A percentile compares a stretch with the other conserved stretches of the same genome.
Evolutionary conservation across 768 basidiomycete species (phyloP).

Genomic region (Termitomyces sp.): DNA sequence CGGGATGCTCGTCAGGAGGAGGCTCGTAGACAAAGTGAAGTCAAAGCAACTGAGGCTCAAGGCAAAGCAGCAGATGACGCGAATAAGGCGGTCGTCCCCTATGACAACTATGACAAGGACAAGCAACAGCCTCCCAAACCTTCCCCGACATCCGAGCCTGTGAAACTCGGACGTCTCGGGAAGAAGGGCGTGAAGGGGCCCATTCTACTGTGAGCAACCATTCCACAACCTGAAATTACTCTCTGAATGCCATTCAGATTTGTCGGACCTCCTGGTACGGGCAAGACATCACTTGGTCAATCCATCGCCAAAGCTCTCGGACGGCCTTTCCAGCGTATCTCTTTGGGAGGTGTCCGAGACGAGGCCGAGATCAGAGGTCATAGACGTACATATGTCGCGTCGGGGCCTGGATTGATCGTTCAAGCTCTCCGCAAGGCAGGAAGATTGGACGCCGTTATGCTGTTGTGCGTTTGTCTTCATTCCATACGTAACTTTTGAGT

Average conservation of each 20-base stretch:
- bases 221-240: not conserved
- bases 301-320: slow-evolving; percentile 80
- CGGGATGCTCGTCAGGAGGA: slow-evolving; percentile 28
- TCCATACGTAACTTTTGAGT: not conserved
- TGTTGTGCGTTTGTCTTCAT: slow-evolving; percentile 39
- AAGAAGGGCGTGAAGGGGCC: slow-evolving; percentile 61
- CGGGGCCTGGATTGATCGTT: slow-evolving; percentile 78
- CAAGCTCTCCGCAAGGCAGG: slow-evolving; percentile 85
- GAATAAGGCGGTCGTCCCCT: slow-evolving; percentile 25
- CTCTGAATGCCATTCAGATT: slow-evolving; percentile 42
- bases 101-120: slow-evolving; percentile 17
- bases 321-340: slow-evolving; percentile 88
- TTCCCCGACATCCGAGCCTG: slow-evolving; percentile 6
- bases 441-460: slow-evolving; percentile 70
- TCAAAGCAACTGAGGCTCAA: slow-evolving; percentile 15
- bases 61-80: slow-evolving; percentile 15
- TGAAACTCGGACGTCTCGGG: slow-evolving; percentile 12
- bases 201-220: slow-evolving; percentile 50
- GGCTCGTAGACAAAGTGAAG: slow-evolving; percentile 15
- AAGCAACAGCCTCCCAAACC: slow-evolving; percentile 15
- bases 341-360: slow-evolving; percentile 88
- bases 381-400: slow-evolving; percentile 85
- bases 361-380: slow-evolving; percentile 66
- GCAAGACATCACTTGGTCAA: slow-evolving; percentile 89
- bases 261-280: slow-evolving; percentile 87